A percentile compares a stretch with the other conserved stretches of the same genome.
These are phyloP conservation scores for Anthoceros angustus DNA, from an alignment of 225 moss, liverwort and hornwort species.

Conservation along the genomic window DNA sequence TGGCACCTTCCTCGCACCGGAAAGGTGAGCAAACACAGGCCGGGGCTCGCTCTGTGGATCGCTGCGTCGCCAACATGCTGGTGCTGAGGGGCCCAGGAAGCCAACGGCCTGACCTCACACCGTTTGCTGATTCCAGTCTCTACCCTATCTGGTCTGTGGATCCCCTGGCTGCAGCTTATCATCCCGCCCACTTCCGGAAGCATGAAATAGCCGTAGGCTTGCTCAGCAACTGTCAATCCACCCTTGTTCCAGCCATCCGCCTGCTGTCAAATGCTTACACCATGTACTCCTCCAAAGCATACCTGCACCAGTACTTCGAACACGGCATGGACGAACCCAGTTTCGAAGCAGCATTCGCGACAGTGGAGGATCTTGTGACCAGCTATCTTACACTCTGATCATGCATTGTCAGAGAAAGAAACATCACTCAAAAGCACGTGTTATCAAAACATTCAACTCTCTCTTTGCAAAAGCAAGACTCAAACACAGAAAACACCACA, in stretches of 20 bases:
- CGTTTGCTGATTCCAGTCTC: constrained; percentile 54
- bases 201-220: constrained; percentile 54
- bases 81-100: constrained; percentile 55
- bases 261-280: constrained; percentile 48
- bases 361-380: constrained; percentile 53
- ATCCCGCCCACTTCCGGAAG: constrained; percentile 33
- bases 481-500: too few species aligned
- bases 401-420: not conserved
- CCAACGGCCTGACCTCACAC: constrained; percentile 38
- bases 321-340: constrained; percentile 64
- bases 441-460: too few species aligned
- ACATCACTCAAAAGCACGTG: not conserved
- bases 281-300: constrained; percentile 77
- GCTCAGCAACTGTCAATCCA: constrained; percentile 76
- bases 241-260: constrained; percentile 43
- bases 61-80: constrained; percentile 59
- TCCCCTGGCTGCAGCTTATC: constrained; percentile 48
- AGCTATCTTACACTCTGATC: constrained; percentile 26
- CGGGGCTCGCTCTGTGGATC: constrained; percentile 29
- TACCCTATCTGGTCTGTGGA: constrained; percentile 83
- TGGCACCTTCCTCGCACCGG: constrained; percentile 30
- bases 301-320: constrained; percentile 71
- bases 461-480: too few species aligned
- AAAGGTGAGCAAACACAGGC: not conserved
- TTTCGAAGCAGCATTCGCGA: constrained; percentile 80